These are phyloP conservation scores for Magnusiomyces sp. DNA, from an alignment of 1,139 yeast genomes.

Conservation along the genomic window DNA sequence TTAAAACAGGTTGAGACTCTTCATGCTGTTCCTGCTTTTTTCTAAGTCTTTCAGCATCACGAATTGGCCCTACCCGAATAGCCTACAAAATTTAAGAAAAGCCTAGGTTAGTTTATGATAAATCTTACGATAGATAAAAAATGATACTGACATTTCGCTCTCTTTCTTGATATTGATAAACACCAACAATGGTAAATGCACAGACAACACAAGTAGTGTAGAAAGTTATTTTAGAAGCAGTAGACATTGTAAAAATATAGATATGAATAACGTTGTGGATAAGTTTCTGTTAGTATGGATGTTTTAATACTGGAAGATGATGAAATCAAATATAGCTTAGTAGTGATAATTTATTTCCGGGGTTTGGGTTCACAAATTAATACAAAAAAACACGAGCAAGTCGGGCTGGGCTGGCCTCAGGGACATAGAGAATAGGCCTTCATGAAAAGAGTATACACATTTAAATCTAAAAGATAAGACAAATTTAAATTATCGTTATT, in stretches of 20 bases:
- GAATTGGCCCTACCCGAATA: conserved; percentile 70
- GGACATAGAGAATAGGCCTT: no score
- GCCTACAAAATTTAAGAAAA: conserved; percentile 30
- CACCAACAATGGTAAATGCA: conserved; percentile 52
- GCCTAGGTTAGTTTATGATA: background rate
- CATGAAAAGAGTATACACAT: no score
- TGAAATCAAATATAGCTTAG: no score
- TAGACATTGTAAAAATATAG: conserved; percentile 3
- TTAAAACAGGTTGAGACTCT: conserved; percentile 22
- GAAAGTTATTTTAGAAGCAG: conserved; percentile 52
- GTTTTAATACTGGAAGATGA: no score
- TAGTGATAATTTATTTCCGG: no score
- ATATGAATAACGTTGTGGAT: no score
- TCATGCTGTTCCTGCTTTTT: conserved; percentile 37
- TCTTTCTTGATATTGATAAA: conserved; percentile 55
- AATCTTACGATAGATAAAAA: background rate
- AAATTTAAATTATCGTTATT: no score
- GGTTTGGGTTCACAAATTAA: no score
- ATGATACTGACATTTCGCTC: conserved; percentile 42
- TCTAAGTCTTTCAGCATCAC: conserved; percentile 57
- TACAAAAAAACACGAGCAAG: no score
- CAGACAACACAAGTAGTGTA: conserved; percentile 52
- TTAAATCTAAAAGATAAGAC: no score
- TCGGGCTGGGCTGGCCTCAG: no score
- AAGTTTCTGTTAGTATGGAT: no score